Base-by-base conservation (phyloP, 2,329 filamentous ascomycete genomes). In the Ophiostoma novo-ulmi region DNA sequence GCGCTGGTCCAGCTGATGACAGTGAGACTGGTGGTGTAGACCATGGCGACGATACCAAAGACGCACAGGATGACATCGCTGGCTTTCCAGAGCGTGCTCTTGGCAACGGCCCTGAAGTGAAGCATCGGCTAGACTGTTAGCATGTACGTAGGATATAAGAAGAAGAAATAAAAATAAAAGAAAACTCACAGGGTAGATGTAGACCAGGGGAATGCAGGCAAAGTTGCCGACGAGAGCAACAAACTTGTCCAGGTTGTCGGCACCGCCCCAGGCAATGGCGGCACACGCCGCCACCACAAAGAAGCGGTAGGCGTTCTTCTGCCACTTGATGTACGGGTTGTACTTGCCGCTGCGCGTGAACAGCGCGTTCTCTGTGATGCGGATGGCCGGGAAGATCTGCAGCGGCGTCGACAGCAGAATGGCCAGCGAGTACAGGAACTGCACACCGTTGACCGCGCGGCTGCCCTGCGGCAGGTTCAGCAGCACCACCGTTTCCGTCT, bases 241-340 rank as follows among this genome's bases (percentile, higher is more conserved):
- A 79, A 99, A 99, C 80, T 98, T 98, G 82, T 99, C 95, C 70
- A 99, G 82, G 80, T 98, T 90, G 75, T 93, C 91, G 3, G 95
- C 94, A 73, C 95, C 95, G 64, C 90, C 89, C 93, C 93, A 99
- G 1, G 94, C 94, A 74, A 99, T 91, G 71, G 89, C 81, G 0
- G 94, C 91, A 77, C 95, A 98, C 35, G 95, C 80, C 76, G 92
- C 87, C 68, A 98, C 95, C 73, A 97, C 88, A 77, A 94, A 89
- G 84, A 98, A 99, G 70, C 95, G 90, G 83, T 97, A 99, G 44
- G 91, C 83, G 76, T 99, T 99, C 88, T 99, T 99, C 85, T 98
- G 92, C 95, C 95, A 99, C 83, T 99, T 99, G 84, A 99, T 97
- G 78, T 92, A 95, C 0, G 93, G 94, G 78, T 98, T 97, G 82